phyloP scores from a whole-genome alignment of 306 rosid genomes.

The Corylus americana region DNA sequence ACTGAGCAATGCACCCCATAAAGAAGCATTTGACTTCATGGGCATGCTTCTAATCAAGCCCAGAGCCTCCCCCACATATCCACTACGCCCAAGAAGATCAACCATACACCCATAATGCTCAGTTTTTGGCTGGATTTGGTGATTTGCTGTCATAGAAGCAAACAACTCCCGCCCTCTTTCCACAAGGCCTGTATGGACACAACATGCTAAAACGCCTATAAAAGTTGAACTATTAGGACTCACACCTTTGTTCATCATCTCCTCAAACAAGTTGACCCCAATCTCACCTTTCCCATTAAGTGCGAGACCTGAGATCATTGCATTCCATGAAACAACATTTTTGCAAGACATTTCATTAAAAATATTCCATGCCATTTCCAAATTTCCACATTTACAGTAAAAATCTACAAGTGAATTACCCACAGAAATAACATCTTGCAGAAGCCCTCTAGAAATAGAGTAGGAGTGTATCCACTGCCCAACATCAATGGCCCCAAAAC shows the following conservation, averaged over 20 bases:
- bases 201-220: constrained; percentile 64
- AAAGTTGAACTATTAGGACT: constrained; percentile 66
- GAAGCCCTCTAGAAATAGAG: constrained; percentile 37
- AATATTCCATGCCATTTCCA: constrained; percentile 44
- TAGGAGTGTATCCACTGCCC: constrained; percentile 67
- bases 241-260: constrained; percentile 51
- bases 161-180: constrained; percentile 64
- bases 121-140: constrained; percentile 54
- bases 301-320: constrained; percentile 73
- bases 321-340: constrained; percentile 76
- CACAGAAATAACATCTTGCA: constrained; percentile 38
- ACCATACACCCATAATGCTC: constrained; percentile 88
- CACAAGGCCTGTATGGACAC: constrained; percentile 76
- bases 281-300: constrained; percentile 71
- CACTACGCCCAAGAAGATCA: constrained; percentile 76
- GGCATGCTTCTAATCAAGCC: constrained; percentile 72
- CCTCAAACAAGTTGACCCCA: constrained; percentile 63
- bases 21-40: constrained; percentile 64
- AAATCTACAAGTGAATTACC: constrained; percentile 75
- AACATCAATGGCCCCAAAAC: constrained; percentile 57
- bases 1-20: constrained; percentile 85
- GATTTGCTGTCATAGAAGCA: constrained; percentile 48
- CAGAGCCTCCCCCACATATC: constrained; percentile 56
- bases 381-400: constrained; percentile 69
- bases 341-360: constrained; percentile 52